Conservation (phyloP, 305 asterid genomes). For the Galium porrigens region DNA sequence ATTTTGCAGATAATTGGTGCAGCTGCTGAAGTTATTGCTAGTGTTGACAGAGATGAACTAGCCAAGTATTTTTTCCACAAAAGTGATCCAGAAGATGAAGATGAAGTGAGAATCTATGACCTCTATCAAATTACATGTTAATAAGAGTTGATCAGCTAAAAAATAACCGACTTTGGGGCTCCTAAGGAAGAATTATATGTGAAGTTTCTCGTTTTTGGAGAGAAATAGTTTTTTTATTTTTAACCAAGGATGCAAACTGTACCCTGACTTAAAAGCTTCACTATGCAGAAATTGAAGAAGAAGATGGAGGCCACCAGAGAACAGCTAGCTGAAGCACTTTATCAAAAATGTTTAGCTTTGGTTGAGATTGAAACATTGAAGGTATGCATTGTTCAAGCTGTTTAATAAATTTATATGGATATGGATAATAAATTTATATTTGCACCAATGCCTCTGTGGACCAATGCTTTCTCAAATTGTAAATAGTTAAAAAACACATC, state of each 20-base stretch:
- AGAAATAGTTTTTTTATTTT: background rate
- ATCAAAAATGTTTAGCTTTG: slow-evolving; percentile 75
- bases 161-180: background rate
- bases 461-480: no score
- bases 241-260: slow-evolving; percentile 1
- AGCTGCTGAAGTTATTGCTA: slow-evolving; percentile 61
- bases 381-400: slow-evolving; percentile 26
- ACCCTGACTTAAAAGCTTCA: slow-evolving; percentile 11
- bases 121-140: slow-evolving; percentile 2
- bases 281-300: slow-evolving; percentile 56
- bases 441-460: background rate
- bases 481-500: no score
- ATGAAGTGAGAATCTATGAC: slow-evolving; percentile 48
- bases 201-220: background rate
- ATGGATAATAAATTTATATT: background rate
- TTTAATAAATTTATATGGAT: background rate
- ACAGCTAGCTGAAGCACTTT: slow-evolving; percentile 80
- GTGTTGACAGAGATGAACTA: slow-evolving; percentile 65
- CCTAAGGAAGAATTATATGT: slow-evolving; percentile 1
- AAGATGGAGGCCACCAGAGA: slow-evolving; percentile 74
- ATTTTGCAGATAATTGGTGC: slow-evolving; percentile 57
- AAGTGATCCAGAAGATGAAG: slow-evolving; percentile 82
- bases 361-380: slow-evolving; percentile 53
- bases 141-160: background rate
- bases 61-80: slow-evolving; percentile 48